A percentile compares a stretch with the other conserved stretches of the same genome.
Evolutionary conservation across 306 rosid species (phyloP).

Genomic region (Pyrus bretschneideri): DNA sequence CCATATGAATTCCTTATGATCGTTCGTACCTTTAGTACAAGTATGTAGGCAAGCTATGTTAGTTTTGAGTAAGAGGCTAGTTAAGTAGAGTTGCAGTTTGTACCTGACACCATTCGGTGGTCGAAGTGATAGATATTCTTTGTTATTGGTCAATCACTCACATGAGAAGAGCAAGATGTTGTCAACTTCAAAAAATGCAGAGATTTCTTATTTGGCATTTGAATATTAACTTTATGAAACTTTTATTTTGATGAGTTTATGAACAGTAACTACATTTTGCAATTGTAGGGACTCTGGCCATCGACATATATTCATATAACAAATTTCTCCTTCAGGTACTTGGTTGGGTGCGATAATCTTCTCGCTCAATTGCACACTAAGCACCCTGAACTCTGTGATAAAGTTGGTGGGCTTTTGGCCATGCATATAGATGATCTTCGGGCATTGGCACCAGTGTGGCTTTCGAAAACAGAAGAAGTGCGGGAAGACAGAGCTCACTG

Average conservation of each 20-base stretch:
- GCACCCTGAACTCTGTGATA: conserved; percentile 88
- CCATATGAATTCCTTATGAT: neutral
- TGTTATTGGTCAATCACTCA: neutral
- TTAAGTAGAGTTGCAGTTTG: neutral
- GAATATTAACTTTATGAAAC: conserved; percentile 10
- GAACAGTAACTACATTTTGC: neutral
- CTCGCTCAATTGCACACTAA: conserved; percentile 84
- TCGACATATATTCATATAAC: conserved; percentile 2
- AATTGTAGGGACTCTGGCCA: conserved; percentile 17
- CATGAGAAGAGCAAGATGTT: neutral
- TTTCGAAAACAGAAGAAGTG: conserved; percentile 95
- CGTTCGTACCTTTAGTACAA: neutral
- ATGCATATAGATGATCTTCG: conserved; percentile 91
- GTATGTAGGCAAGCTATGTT: neutral
- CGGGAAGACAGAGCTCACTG: conserved; percentile 90
- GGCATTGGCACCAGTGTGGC: conserved; percentile 95
- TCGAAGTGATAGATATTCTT: neutral
- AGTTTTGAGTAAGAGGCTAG: neutral
- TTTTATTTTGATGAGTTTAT: conserved; percentile 11
- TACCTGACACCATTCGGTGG: neutral
- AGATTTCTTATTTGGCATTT: conserved; percentile 1
- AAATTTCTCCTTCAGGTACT: conserved; percentile 49
- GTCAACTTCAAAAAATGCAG: neutral
- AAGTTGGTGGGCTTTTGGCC: conserved; percentile 95
- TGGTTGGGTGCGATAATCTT: conserved; percentile 84